Evolutionary conservation across 164 flowering plant species (phyloP), one percentile per base, ranked within the genome.

Genomic region (Sedum album): DNA sequence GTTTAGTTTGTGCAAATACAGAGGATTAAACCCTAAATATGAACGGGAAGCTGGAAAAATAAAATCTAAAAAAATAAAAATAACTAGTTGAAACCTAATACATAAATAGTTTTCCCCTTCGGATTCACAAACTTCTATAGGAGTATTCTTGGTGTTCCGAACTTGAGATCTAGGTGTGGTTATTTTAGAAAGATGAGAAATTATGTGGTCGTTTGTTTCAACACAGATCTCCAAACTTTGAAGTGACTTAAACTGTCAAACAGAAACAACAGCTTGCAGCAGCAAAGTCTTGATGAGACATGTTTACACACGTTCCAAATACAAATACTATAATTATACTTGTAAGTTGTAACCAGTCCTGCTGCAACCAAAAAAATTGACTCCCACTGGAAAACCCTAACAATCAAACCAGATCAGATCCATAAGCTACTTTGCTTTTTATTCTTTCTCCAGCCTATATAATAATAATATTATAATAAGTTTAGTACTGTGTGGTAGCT

Each of bases 191-290:
- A 46, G 28, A 44, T n/a, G 17, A 61, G 72, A 69, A 66, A 64
- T 53, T 74, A 68, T 55, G 13, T 13, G 61, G 61, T 25, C 26
- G 5, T 60, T 71, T 62, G 60, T 72, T 51, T 25, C 44, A 2
- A 66, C 26, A 15, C 33, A 44, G 35, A 21, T 31, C 66, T 21
- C n/a, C 35, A 41, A 42, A 66, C 41, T 21, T 68, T 77, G 81
- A 84, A 73, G 74, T 78, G 86, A 79, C 81, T 81, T 69, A 72
- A 78, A 78, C 78, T 55, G 81, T 85, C 80, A 75, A n/a, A 14
- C 61, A 57, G 20, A 28, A n/a, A 30, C 33, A 53, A 23, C 60
- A 53, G 60, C 60, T 53, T 53, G 60, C 57, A 49, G 48, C 48
- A 44, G 57, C 23, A n/a, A 49, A 49, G 10, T 5, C 65, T 60